Percentiles rank a stretch among this genome's conserved stretches.
These are phyloP conservation scores for Sequoia sempervirens DNA, from an alignment of 75 land plant genomes.

Conservation along the genomic window DNA sequence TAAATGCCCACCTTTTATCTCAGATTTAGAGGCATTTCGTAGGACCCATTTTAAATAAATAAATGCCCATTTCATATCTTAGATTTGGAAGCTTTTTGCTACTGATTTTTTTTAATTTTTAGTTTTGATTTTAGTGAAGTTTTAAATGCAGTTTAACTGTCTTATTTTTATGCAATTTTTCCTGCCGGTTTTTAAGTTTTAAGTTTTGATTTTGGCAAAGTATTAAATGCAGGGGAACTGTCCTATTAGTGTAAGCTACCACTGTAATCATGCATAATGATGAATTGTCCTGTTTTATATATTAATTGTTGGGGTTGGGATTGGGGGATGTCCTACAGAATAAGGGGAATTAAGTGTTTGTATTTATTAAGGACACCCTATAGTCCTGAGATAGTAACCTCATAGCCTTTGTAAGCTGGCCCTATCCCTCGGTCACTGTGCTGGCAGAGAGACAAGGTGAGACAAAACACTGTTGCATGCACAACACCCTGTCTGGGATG, in stretches of 20 bases:
- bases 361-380: not conserved
- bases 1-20: no score
- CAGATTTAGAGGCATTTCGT: no score
- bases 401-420: not conserved
- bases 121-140: no score
- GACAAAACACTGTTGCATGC: not conserved
- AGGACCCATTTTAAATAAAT: no score
- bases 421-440: not conserved
- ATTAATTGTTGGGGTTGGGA: not conserved
- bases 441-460: not conserved
- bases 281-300: not conserved
- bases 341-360: not conserved
- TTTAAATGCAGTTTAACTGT: not conserved
- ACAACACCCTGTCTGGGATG: not conserved
- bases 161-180: not conserved
- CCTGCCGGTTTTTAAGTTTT: no score
- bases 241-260: not conserved
- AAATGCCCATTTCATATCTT: no score
- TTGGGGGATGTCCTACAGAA: not conserved
- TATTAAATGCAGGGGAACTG: not conserved
- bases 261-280: slow-evolving; percentile 4
- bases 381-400: not conserved
- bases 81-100: no score
- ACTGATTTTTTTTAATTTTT: no score
- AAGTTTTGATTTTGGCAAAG: no score